A percentile compares a stretch with the other conserved stretches of the same genome.
Evolutionary conservation across 345 rosid species (phyloP).

Genomic region (Rubroshorea leprosula): DNA sequence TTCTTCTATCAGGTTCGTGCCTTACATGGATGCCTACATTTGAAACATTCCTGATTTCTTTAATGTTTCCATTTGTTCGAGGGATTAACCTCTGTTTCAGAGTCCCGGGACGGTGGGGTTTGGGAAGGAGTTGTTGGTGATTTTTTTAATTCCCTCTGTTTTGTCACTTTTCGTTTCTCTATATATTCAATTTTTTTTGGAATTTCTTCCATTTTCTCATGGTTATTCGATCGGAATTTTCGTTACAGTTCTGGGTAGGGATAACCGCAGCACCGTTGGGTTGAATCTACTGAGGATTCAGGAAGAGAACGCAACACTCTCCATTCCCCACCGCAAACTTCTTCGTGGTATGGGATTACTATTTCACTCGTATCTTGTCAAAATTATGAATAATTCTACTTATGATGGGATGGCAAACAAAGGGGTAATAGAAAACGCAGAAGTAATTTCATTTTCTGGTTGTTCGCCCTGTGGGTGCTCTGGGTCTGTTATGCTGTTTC

Average conservation of each 20-base stretch:
- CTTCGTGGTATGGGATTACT: conserved; percentile 32
- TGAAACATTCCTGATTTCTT: conserved; percentile 15
- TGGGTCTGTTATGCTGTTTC: neutral
- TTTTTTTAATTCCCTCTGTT: neutral
- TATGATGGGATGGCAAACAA: no score
- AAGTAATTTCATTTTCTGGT: neutral
- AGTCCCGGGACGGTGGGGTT: conserved; percentile 8
- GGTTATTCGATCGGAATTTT: neutral
- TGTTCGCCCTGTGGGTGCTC: neutral
- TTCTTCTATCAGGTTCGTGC: conserved; percentile 19
- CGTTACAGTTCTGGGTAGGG: conserved; percentile 11
- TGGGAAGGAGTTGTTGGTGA: conserved; percentile 5
- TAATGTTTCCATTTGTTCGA: conserved; percentile 5
- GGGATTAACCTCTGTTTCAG: conserved; percentile 15
- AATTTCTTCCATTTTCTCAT: neutral
- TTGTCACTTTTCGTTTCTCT: conserved; percentile 7
- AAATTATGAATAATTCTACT: neutral
- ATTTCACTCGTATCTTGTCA: neutral
- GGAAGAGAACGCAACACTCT: conserved; percentile 8
- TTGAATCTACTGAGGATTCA: conserved; percentile 5
- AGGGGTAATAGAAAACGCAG: neutral
- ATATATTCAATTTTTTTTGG: neutral
- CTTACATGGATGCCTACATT: neutral
- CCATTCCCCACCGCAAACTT: conserved; percentile 46
- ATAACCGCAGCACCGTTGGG: neutral